Evolutionary conservation across 1,284 basidiomycete species (phyloP).

Genomic region (Puccinia horiana): DNA sequence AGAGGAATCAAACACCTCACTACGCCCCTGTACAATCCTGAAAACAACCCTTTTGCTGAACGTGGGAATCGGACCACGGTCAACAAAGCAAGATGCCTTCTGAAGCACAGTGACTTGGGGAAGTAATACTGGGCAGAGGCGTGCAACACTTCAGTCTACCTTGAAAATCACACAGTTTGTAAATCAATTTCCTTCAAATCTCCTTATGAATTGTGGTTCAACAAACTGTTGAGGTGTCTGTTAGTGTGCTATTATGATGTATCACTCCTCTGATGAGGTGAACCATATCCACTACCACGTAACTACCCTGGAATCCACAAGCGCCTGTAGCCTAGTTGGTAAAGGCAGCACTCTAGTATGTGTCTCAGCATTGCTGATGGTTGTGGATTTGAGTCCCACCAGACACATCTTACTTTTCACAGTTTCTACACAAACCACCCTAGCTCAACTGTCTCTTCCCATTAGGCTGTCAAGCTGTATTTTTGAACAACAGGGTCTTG

Average conservation of each 20-base stretch:
- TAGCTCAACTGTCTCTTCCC: background rate
- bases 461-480: constrained; percentile 5
- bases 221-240: too few species aligned
- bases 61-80: constrained; percentile 1
- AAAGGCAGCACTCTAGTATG: too few species aligned
- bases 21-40: constrained; percentile 19
- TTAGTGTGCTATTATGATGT: too few species aligned
- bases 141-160: background rate
- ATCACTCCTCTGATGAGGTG: too few species aligned
- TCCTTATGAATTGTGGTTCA: background rate
- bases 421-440: too few species aligned
- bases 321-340: too few species aligned
- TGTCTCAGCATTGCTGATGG: too few species aligned
- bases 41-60: constrained; percentile 18
- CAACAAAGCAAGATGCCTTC: constrained; percentile 8
- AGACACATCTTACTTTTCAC: too few species aligned
- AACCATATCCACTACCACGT: too few species aligned
- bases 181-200: background rate
- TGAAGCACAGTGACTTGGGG: background rate
- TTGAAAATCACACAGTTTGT: background rate
- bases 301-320: too few species aligned
- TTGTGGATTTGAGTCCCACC: too few species aligned
- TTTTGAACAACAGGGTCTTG: background rate
- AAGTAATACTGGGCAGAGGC: too few species aligned
- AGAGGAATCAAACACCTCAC: background rate